Evolutionary conservation across 2,329 filamentous ascomycete genomes (phyloP).

Genomic region (Cladobotryum protrusum): DNA sequence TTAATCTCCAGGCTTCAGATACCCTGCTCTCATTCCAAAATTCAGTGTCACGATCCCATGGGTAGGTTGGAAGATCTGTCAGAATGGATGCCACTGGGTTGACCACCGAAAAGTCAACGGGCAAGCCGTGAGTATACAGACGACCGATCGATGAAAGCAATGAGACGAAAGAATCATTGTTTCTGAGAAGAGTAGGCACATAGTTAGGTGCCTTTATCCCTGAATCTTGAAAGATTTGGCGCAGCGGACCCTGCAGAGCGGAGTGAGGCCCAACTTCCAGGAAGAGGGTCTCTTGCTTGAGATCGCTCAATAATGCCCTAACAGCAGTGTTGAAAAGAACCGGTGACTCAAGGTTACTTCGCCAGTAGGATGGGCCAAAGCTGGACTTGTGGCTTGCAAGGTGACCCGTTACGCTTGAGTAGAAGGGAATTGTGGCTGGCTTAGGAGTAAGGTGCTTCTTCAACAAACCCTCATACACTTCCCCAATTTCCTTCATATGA

Average conservation of each 20-base stretch:
- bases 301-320: slow-evolving; percentile 7
- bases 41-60: slow-evolving; percentile 18
- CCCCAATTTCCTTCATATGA: slow-evolving; percentile 32
- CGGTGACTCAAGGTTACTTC: slow-evolving; percentile 11
- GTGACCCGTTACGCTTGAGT: slow-evolving; percentile 5
- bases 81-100: slow-evolving; percentile 19
- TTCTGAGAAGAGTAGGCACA: slow-evolving; percentile 16
- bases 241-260: slow-evolving; percentile 20
- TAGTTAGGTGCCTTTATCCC: slow-evolving; percentile 11
- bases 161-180: slow-evolving; percentile 6
- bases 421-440: slow-evolving; percentile 1
- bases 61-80: slow-evolving; percentile 27
- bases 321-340: slow-evolving; percentile 13
- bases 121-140: slow-evolving; percentile 13
- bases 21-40: slow-evolving; percentile 19
- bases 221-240: slow-evolving; percentile 15
- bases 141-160: slow-evolving; percentile 13
- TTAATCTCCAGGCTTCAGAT: slow-evolving; percentile 18
- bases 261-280: slow-evolving; percentile 23
- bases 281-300: slow-evolving; percentile 5
- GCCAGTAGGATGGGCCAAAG: slow-evolving; percentile 12
- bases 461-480: neutral
- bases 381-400: neutral
- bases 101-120: slow-evolving; percentile 10
- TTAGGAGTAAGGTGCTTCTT: neutral